Evolutionary conservation across 2,329 filamentous ascomycete species (phyloP).

Genomic region (Hymenoscyphus salicellus): DNA sequence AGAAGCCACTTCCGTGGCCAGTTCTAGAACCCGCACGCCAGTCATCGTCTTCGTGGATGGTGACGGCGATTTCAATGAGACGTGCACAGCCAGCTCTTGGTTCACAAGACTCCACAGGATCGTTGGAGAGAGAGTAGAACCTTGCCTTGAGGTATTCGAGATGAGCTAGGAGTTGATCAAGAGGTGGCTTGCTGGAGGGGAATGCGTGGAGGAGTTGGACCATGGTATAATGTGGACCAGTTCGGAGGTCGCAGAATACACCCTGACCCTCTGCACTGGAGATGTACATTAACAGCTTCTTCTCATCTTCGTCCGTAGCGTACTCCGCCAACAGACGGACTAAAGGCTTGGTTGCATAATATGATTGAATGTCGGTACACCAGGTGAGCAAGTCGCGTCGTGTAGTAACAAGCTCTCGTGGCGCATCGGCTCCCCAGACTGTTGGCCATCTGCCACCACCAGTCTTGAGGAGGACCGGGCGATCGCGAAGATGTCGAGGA

Average conservation of each 20-base stretch:
- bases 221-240: slow-evolving; percentile 80
- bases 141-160: slow-evolving; percentile 91
- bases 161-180: slow-evolving; percentile 75
- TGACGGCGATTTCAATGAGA: slow-evolving; percentile 93
- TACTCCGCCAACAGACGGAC: slow-evolving; percentile 84
- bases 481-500: slow-evolving; percentile 78
- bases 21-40: slow-evolving; percentile 72
- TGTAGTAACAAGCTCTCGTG: slow-evolving; percentile 84
- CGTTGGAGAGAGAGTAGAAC: slow-evolving; percentile 97
- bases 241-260: slow-evolving; percentile 90
- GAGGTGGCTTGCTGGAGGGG: slow-evolving; percentile 82
- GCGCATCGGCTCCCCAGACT: slow-evolving; percentile 89
- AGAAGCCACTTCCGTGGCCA: slow-evolving; percentile 88
- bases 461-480: slow-evolving; percentile 76
- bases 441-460: slow-evolving; percentile 87
- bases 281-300: slow-evolving; percentile 82
- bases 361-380: slow-evolving; percentile 92
- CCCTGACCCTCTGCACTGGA: slow-evolving; percentile 88
- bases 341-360: slow-evolving; percentile 83
- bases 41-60: slow-evolving; percentile 81
- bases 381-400: slow-evolving; percentile 89
- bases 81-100: slow-evolving; percentile 56
- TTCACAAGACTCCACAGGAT: slow-evolving; percentile 66
- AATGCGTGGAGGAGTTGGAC: slow-evolving; percentile 87
- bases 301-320: slow-evolving; percentile 75